phyloP scores from a whole-genome alignment of 768 basidiomycete genomes.

The Boletellus ananiceps region DNA sequence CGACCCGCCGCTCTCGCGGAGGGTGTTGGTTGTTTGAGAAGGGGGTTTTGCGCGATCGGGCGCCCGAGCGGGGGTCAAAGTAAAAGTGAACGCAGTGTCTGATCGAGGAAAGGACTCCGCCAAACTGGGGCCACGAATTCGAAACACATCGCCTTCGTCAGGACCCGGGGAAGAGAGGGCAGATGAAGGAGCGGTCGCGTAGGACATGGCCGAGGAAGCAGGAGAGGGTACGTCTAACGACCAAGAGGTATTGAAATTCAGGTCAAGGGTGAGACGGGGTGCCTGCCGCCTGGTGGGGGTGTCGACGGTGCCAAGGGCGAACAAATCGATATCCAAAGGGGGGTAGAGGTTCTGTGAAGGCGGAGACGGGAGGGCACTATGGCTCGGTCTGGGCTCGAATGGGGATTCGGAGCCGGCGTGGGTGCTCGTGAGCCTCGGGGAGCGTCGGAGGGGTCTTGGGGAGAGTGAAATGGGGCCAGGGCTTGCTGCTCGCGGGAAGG shows the following conservation, averaged over 20 bases:
- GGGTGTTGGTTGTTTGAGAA: neutral
- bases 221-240: conserved; percentile 14
- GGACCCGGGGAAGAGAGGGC: conserved; percentile 9
- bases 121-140: neutral
- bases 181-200: conserved; percentile 14
- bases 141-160: conserved; percentile 13
- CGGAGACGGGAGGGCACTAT: neutral
- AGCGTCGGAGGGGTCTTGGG: neutral
- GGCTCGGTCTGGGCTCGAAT: conserved; percentile 19
- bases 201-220: conserved; percentile 23
- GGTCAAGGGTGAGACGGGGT: conserved; percentile 22
- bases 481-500: conserved; percentile 14
- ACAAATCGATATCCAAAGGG: conserved; percentile 12
- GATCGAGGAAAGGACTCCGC: conserved; percentile 3
- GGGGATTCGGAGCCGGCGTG: conserved; percentile 12
- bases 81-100: conserved; percentile 4
- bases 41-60: conserved; percentile 4
- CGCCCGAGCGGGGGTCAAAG: conserved; percentile 4
- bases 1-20: conserved; percentile 8
- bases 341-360: neutral
- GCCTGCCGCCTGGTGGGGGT: conserved; percentile 5
- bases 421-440: conserved; percentile 7
- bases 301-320: conserved; percentile 5
- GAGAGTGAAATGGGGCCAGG: conserved; percentile 1
- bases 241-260: conserved; percentile 17